Conservation (phyloP, 1,284 basidiomycete genomes). For the Sutorius eximius region DNA sequence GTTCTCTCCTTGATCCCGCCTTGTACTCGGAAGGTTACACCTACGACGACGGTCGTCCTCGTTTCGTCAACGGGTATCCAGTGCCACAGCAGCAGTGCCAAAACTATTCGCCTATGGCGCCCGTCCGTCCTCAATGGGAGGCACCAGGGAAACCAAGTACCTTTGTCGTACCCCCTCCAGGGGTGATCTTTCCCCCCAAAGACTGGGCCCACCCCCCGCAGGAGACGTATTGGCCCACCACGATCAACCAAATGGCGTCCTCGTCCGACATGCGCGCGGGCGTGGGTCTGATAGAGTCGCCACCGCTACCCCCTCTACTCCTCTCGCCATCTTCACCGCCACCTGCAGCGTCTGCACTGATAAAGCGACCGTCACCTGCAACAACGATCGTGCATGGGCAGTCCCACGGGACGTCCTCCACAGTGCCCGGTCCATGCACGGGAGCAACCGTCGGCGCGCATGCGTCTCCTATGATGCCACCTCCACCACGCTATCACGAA, state of each 20-base stretch:
- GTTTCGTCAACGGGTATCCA: slow-evolving; percentile 16
- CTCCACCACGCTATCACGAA: slow-evolving; percentile 25
- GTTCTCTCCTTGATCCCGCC: slow-evolving; percentile 7
- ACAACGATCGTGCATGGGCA: slow-evolving; percentile 13
- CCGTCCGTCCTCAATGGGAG: slow-evolving; percentile 16
- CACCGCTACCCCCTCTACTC: slow-evolving; percentile 18
- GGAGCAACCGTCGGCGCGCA: slow-evolving; percentile 12
- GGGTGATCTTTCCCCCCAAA: slow-evolving; percentile 25
- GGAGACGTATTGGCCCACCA: slow-evolving; percentile 15
- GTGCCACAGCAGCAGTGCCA: slow-evolving; percentile 17
- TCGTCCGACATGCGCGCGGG: slow-evolving; percentile 3
- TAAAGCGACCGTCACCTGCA: slow-evolving; percentile 15
- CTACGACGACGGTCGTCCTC: slow-evolving; percentile 7
- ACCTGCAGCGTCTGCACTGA: slow-evolving; percentile 13
- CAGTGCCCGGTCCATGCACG: background rate
- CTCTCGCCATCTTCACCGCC: slow-evolving; percentile 19
- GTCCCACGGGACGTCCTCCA: background rate
- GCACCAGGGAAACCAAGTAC: slow-evolving; percentile 11
- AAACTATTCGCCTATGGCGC: slow-evolving; percentile 5
- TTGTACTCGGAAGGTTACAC: slow-evolving; percentile 4
- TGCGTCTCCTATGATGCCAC: slow-evolving; percentile 14
- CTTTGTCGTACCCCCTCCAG: slow-evolving; percentile 28
- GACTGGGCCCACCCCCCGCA: slow-evolving; percentile 21
- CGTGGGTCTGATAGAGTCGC: slow-evolving; percentile 11
- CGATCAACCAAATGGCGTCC: slow-evolving; percentile 4